phyloP scores from a whole-genome alignment of 768 basidiomycete genomes.

The Gloeostereum incarnatum region DNA sequence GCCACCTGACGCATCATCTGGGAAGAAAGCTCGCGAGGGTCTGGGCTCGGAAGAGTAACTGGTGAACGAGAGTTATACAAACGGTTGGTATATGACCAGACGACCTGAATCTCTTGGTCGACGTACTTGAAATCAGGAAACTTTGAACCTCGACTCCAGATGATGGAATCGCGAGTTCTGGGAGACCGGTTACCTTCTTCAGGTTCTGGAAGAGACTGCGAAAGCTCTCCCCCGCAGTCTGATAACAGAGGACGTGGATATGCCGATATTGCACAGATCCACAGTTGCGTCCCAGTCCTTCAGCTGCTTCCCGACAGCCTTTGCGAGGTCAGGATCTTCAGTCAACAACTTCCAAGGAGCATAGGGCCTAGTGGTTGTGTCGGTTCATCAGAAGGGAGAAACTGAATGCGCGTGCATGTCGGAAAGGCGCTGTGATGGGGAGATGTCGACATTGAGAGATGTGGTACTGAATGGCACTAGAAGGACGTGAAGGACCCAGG shows the following conservation, averaged over 20 bases:
- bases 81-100: not conserved
- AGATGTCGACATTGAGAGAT: too few species aligned
- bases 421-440: too few species aligned
- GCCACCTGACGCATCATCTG: not conserved
- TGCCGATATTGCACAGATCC: constrained; percentile 16
- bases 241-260: constrained; percentile 2
- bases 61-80: not conserved
- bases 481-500: too few species aligned
- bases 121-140: not conserved
- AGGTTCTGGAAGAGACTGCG: not conserved
- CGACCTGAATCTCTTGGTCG: not conserved
- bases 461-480: too few species aligned
- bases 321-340: constrained; percentile 14
- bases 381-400: too few species aligned
- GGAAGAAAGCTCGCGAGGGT: not conserved
- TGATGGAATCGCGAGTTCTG: not conserved
- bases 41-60: not conserved
- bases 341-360: constrained; percentile 19
- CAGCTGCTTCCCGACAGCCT: constrained; percentile 17
- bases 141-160: not conserved
- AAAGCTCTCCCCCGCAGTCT: not conserved
- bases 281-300: constrained; percentile 15
- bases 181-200: not conserved
- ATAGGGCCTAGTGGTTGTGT: not conserved
- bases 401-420: too few species aligned